Evolutionary conservation across 1,284 basidiomycete species (phyloP).

Genomic region (Ceratobasidium sp.): DNA sequence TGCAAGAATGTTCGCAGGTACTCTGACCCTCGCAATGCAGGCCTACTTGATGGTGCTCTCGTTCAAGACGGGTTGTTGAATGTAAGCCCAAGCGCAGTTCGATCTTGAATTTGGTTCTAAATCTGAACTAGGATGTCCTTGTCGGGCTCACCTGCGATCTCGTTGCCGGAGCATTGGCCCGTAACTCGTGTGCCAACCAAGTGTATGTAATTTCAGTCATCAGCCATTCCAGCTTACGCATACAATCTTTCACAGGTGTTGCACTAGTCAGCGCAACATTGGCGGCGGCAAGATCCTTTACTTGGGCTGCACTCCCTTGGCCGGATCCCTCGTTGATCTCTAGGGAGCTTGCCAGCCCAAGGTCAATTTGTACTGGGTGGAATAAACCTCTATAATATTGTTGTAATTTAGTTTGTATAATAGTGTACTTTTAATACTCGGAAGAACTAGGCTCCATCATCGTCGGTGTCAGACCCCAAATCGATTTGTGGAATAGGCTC

Average conservation of each 20-base stretch:
- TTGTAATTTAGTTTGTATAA: constrained; percentile 27
- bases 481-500: constrained; percentile 62
- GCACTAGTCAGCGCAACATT: constrained; percentile 13
- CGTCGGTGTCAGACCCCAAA: constrained; percentile 59
- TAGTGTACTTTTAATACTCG: constrained; percentile 20
- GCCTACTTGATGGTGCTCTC: constrained; percentile 21
- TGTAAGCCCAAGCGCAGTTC: not conserved
- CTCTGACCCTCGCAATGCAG: constrained; percentile 21
- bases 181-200: constrained; percentile 1
- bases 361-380: not conserved
- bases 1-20: constrained; percentile 31
- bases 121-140: not conserved
- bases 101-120: not conserved
- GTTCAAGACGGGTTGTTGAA: constrained; percentile 33
- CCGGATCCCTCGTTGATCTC: constrained; percentile 3
- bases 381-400: constrained; percentile 17
- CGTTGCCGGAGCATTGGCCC: constrained; percentile 4
- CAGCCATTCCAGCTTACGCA: not conserved
- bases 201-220: too few species aligned
- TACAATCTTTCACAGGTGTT: constrained; percentile 1
- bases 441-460: constrained; percentile 48
- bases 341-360: not conserved
- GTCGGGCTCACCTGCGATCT: constrained; percentile 24
- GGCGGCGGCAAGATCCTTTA: not conserved
- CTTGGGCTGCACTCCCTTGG: constrained; percentile 30